These are phyloP conservation scores for Cordyceps militaris DNA, from an alignment of 2,329 filamentous ascomycete species.

Conservation along the genomic window DNA sequence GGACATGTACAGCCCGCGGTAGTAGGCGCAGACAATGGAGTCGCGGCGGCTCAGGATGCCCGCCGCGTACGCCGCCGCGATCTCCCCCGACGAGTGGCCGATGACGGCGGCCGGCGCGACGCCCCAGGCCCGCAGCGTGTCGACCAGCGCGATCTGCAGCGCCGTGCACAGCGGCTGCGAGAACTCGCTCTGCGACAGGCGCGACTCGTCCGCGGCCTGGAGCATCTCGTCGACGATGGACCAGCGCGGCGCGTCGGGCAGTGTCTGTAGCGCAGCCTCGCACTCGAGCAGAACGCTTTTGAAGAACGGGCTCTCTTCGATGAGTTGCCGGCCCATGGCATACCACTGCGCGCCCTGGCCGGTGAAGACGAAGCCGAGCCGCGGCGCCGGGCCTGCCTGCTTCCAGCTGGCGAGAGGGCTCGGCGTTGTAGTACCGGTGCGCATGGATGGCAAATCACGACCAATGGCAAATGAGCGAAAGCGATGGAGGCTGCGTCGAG, in stretches of 20 bases:
- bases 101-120: slow-evolving; percentile 30
- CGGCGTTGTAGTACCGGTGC: slow-evolving; percentile 11
- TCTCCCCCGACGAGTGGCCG: slow-evolving; percentile 45
- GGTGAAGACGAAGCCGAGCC: slow-evolving; percentile 20
- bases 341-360: slow-evolving; percentile 26
- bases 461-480: slow-evolving; percentile 14
- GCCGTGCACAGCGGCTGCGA: slow-evolving; percentile 27
- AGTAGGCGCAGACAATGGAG: slow-evolving; percentile 20
- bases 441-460: background rate
- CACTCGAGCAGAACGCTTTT: slow-evolving; percentile 16
- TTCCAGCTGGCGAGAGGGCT: slow-evolving; percentile 15
- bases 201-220: background rate
- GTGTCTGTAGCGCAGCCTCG: slow-evolving; percentile 15
- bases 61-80: slow-evolving; percentile 43
- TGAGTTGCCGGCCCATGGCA: slow-evolving; percentile 26
- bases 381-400: background rate
- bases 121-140: slow-evolving; percentile 22
- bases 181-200: slow-evolving; percentile 19
- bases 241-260: slow-evolving; percentile 21
- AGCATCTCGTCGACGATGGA: slow-evolving; percentile 19
- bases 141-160: slow-evolving; percentile 23
- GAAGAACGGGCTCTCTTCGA: slow-evolving; percentile 3
- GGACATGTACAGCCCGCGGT: slow-evolving; percentile 24
- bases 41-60: slow-evolving; percentile 28
- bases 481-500: slow-evolving; percentile 8